A percentile compares a stretch with the other conserved stretches of the same genome.
Conservation (phyloP, 208 protist species). For the Naegleria gruberi region DNA sequence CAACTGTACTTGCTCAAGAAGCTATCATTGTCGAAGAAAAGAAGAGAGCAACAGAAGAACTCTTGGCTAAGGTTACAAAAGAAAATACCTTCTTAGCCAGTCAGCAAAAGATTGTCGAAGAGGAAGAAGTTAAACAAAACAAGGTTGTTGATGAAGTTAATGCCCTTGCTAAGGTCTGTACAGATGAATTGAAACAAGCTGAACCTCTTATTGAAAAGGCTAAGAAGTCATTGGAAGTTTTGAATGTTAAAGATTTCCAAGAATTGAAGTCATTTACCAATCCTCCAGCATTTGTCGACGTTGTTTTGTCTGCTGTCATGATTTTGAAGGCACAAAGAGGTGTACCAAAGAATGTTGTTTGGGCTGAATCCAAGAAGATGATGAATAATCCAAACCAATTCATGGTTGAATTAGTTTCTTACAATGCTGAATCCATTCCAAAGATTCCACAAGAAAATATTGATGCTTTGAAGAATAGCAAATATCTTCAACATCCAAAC, state of each 20-base stretch:
- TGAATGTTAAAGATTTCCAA: conserved; percentile 92
- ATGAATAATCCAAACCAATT: conserved; percentile 91
- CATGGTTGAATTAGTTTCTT: conserved; percentile 76
- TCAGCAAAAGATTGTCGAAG: conserved; percentile 81
- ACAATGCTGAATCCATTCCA: conserved; percentile 87
- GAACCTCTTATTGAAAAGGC: conserved; percentile 86
- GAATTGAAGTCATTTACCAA: conserved; percentile 93
- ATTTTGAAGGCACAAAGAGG: conserved; percentile 75
- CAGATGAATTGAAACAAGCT: conserved; percentile 61
- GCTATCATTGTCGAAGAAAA: conserved; percentile 86
- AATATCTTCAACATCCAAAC: conserved; percentile 43
- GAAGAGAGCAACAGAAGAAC: conserved; percentile 76
- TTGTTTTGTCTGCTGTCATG: conserved; percentile 87
- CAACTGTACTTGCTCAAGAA: conserved; percentile 65
- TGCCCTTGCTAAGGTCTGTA: conserved; percentile 60
- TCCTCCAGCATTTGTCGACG: conserved; percentile 84
- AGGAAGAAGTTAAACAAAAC: conserved; percentile 89
- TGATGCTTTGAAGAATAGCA: conserved; percentile 70
- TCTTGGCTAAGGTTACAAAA: conserved; percentile 84
- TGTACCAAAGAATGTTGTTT: conserved; percentile 69
- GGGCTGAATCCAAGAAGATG: conserved; percentile 92
- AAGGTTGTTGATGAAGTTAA: conserved; percentile 83
- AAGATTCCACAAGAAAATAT: conserved; percentile 74
- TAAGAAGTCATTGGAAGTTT: conserved; percentile 84
- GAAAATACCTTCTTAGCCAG: conserved; percentile 89